Evolutionary conservation across 73 alveolate genomes (phyloP).

Genomic region (Paramecium primaurelia): DNA sequence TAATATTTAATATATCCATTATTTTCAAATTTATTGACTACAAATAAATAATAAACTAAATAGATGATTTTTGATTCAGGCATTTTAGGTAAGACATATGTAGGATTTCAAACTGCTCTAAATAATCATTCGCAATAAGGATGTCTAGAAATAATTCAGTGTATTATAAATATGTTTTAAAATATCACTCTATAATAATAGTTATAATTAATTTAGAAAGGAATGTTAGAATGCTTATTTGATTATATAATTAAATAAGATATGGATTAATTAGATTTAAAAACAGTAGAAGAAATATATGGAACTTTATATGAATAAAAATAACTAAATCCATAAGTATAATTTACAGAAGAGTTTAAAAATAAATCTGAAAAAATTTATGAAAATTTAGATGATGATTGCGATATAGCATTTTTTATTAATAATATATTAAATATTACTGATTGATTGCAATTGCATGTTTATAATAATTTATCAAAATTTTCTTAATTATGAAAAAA

Average conservation of each 20-base stretch:
- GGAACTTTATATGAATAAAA: background rate
- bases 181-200: background rate
- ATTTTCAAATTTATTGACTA: background rate
- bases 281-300: background rate
- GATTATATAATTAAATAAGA: background rate
- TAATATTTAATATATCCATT: background rate
- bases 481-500: background rate
- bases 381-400: background rate
- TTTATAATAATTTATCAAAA: background rate
- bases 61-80: conserved; percentile 3
- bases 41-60: background rate
- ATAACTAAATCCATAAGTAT: background rate
- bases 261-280: background rate
- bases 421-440: background rate
- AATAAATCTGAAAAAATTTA: background rate
- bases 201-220: background rate
- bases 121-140: background rate
- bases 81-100: background rate
- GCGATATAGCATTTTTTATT: background rate
- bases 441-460: background rate
- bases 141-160: background rate
- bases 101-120: background rate
- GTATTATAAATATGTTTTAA: background rate
- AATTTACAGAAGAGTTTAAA: background rate
- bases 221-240: background rate